A percentile compares a stretch with the other conserved stretches of the same genome.
These are phyloP conservation scores for Colletotrichum higginsianum DNA, from an alignment of 2,329 filamentous ascomycete species.

Conservation along the genomic window DNA sequence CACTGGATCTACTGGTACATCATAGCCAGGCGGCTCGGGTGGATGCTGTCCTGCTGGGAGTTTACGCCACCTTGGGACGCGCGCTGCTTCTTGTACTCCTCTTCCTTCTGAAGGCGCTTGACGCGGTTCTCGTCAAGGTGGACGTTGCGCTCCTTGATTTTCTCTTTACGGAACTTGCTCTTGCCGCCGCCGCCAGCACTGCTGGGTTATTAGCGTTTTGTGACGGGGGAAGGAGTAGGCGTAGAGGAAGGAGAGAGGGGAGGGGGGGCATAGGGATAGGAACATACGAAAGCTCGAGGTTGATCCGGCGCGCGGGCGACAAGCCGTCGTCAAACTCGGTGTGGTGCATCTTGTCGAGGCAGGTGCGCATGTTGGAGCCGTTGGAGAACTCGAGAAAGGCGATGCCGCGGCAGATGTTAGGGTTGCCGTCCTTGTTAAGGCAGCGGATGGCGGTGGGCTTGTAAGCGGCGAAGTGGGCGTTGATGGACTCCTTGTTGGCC, in stretches of 20 bases:
- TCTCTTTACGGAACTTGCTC: conserved; percentile 78
- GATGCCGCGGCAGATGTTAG: conserved; percentile 78
- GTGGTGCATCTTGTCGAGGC: conserved; percentile 92
- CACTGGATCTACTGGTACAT: conserved; percentile 40
- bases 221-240: conserved; percentile 7
- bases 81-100: conserved; percentile 55
- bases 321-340: conserved; percentile 76
- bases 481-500: conserved; percentile 79
- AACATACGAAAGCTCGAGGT: conserved; percentile 89
- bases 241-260: background rate
- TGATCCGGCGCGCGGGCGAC: conserved; percentile 80
- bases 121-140: conserved; percentile 80
- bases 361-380: conserved; percentile 93
- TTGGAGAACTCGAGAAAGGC: conserved; percentile 92
- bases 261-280: conserved; percentile 9
- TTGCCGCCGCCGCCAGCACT: conserved; percentile 90
- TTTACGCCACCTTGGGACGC: conserved; percentile 45
- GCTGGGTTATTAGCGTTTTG: conserved; percentile 24
- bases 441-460: conserved; percentile 80
- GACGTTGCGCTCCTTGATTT: conserved; percentile 88
- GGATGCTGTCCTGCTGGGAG: conserved; percentile 57
- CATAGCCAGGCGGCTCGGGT: conserved; percentile 65
- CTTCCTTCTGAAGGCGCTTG: conserved; percentile 63
- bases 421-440: conserved; percentile 76
- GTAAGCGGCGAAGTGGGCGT: conserved; percentile 84